Conservation (phyloP, 495 filamentous ascomycete genomes). For the Rhypophila decipiens region DNA sequence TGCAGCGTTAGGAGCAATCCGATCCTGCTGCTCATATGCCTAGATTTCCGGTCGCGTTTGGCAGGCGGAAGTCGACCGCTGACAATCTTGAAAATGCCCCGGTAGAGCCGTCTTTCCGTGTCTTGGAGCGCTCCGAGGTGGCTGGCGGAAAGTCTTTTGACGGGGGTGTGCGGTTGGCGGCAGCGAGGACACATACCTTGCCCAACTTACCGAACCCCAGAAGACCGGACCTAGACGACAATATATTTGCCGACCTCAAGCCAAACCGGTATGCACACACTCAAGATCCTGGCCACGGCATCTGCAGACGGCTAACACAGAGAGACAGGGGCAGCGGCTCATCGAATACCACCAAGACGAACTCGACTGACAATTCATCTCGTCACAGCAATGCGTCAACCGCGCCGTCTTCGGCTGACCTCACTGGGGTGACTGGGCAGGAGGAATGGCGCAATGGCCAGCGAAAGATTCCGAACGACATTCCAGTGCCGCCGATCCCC, state of each 20-base stretch:
- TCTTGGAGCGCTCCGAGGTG: conserved; percentile 39
- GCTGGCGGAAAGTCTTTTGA: conserved; percentile 36
- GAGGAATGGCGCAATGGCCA: conserved; percentile 47
- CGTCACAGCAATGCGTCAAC: conserved; percentile 70
- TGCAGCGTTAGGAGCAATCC: conserved; percentile 16
- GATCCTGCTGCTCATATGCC: conserved; percentile 39
- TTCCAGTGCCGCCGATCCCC: conserved; percentile 52
- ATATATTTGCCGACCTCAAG: conserved; percentile 49
- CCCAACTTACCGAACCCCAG: conserved; percentile 12
- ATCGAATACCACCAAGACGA: conserved; percentile 57
- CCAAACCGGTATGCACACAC: conserved; percentile 48
- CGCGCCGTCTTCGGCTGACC: conserved; percentile 64
- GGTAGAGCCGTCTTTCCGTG: conserved; percentile 41
- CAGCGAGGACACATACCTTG: conserved; percentile 21
- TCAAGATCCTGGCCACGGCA: not conserved
- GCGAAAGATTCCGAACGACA: conserved; percentile 46
- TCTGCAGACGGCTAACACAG: not conserved
- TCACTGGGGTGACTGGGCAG: conserved; percentile 44
- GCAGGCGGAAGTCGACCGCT: conserved; percentile 45
- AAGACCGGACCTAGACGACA: conserved; percentile 43
- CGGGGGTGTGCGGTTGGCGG: conserved; percentile 27
- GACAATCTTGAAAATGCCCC: conserved; percentile 41
- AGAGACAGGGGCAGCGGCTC: conserved; percentile 53
- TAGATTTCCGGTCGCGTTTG: conserved; percentile 46
- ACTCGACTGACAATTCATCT: conserved; percentile 58